These are phyloP conservation scores for Kodamaea neixiangensis DNA, from an alignment of 805 yeast species.

Conservation along the genomic window DNA sequence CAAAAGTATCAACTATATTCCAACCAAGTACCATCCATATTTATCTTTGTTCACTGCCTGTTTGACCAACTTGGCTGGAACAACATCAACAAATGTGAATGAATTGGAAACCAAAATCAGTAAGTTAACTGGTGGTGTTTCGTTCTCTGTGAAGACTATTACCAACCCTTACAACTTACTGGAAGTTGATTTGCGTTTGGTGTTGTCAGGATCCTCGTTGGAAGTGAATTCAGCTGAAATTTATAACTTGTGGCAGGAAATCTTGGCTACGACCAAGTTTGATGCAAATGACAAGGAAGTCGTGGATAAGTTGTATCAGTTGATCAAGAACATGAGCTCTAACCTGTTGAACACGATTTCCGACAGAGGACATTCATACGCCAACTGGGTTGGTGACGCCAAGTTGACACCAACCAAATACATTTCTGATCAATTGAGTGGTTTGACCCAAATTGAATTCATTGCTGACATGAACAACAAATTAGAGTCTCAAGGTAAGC, in stretches of 20 bases:
- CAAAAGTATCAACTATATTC: constrained; percentile 60
- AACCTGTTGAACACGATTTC: constrained; percentile 80
- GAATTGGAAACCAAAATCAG: constrained; percentile 84
- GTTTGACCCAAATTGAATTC: constrained; percentile 77
- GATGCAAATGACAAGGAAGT: constrained; percentile 40
- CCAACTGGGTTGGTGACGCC: constrained; percentile 67
- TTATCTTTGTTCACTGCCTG: constrained; percentile 79
- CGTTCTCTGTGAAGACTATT: constrained; percentile 58
- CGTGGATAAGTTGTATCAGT: constrained; percentile 65
- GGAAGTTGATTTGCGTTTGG: constrained; percentile 53
- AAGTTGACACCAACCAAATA: constrained; percentile 60
- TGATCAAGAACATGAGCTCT: constrained; percentile 73
- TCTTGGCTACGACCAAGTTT: constrained; percentile 71
- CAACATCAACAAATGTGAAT: constrained; percentile 66
- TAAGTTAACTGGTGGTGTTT: constrained; percentile 80
- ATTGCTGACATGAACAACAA: constrained; percentile 58
- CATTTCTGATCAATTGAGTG: constrained; percentile 64
- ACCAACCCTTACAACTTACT: constrained; percentile 53
- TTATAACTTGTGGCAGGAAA: constrained; percentile 65
- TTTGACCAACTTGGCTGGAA: constrained; percentile 82
- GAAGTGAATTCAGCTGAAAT: constrained; percentile 62
- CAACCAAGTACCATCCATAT: constrained; percentile 63
- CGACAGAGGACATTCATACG: constrained; percentile 85
- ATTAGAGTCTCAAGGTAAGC: constrained; percentile 43
- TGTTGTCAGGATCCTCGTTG: constrained; percentile 68